Conservation (phyloP, 1,284 basidiomycete genomes). For the Porogramme epimiltina region DNA sequence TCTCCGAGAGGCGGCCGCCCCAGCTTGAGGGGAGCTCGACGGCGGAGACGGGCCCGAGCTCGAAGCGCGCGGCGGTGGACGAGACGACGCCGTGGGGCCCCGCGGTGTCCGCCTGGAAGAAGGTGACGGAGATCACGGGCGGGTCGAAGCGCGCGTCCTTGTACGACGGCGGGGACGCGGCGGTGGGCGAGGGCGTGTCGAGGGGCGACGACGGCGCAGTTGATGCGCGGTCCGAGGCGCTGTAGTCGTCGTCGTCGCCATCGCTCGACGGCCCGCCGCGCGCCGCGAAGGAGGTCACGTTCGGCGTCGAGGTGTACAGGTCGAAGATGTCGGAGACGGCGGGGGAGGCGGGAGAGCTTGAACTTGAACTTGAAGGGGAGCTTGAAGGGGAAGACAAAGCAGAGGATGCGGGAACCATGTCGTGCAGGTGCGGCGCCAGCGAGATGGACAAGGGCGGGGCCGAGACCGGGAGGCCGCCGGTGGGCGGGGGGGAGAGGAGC, state of each 20-base stretch:
- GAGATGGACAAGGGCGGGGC: constrained; percentile 2
- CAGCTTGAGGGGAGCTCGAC: constrained; percentile 5
- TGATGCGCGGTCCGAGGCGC: constrained; percentile 1
- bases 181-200: constrained; percentile 7
- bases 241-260: neutral
- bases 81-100: neutral
- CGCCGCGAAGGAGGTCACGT: constrained; percentile 8
- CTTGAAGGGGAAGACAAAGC: constrained; percentile 2
- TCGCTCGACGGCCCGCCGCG: neutral
- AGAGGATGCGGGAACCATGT: constrained; percentile 12
- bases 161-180: constrained; percentile 8
- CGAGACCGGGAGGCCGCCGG: no score
- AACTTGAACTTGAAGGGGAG: constrained; percentile 1
- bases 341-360: constrained; percentile 28
- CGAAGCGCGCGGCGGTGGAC: neutral
- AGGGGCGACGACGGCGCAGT: constrained; percentile 18
- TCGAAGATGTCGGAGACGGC: constrained; percentile 22
- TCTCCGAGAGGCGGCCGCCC: neutral
- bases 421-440: constrained; percentile 8
- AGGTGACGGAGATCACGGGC: constrained; percentile 21
- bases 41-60: constrained; percentile 1
- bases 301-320: constrained; percentile 16
- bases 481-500: constrained; percentile 7
- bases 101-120: constrained; percentile 6
- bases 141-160: constrained; percentile 4